Conservation (phyloP, 257 asterid species). For the Solanum chmielewskii region DNA sequence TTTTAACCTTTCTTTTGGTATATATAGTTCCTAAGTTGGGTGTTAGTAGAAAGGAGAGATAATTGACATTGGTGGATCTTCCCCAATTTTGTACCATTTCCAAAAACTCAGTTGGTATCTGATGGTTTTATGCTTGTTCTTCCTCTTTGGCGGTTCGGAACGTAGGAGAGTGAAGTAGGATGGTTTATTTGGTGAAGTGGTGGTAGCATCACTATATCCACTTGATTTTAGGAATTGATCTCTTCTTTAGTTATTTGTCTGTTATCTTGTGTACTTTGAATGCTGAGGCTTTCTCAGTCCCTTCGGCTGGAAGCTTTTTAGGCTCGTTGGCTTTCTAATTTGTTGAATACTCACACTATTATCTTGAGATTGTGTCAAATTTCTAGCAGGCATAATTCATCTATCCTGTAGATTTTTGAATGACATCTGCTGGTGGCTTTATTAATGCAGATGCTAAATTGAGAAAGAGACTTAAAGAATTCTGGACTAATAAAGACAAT, state of each 20-base stretch:
- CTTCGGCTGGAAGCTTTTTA: not conserved
- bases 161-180: not conserved
- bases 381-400: conserved; percentile 7
- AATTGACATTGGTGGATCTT: not conserved
- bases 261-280: not conserved
- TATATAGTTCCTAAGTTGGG: not conserved
- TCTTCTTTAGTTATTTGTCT: not conserved
- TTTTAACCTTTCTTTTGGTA: not conserved
- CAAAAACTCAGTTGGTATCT: not conserved
- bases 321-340: not conserved
- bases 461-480: conserved; percentile 51
- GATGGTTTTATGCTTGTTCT: not conserved
- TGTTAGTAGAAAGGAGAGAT: not conserved
- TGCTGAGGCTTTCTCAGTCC: not conserved
- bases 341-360: not conserved
- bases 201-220: not conserved
- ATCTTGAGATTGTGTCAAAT: not conserved
- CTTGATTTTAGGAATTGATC: not conserved
- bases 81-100: not conserved
- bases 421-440: conserved; percentile 45
- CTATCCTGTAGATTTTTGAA: conserved; percentile 17
- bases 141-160: not conserved
- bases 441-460: conserved; percentile 58
- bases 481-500: conserved; percentile 51
- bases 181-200: not conserved